Conservation (phyloP, 1,139 yeast species). For the Pichia sp. region DNA sequence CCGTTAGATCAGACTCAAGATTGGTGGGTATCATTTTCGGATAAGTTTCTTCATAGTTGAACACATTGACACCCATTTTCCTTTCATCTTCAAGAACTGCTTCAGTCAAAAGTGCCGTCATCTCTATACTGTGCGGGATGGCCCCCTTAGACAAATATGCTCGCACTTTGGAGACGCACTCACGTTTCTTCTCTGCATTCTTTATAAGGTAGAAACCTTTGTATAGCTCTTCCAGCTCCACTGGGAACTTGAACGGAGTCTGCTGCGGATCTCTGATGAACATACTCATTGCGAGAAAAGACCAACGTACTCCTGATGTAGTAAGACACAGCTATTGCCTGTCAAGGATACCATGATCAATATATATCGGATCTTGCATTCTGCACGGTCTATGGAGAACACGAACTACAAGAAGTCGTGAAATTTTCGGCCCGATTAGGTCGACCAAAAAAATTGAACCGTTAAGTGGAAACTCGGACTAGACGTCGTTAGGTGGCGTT, state of each 20-base stretch:
- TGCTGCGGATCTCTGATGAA: slow-evolving; percentile 5
- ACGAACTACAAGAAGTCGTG: no score
- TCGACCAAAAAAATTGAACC: no score
- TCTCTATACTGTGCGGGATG: slow-evolving; percentile 74
- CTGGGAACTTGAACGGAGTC: slow-evolving; percentile 13
- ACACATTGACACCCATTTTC: slow-evolving; percentile 18
- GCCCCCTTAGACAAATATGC: slow-evolving; percentile 61
- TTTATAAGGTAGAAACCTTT: slow-evolving; percentile 2
- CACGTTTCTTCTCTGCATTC: not conserved
- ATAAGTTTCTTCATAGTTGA: slow-evolving; percentile 2
- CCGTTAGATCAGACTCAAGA: slow-evolving; percentile 15
- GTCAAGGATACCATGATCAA: no score
- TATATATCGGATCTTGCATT: no score
- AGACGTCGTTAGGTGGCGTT: no score
- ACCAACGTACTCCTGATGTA: no score
- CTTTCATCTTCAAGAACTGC: slow-evolving; percentile 41
- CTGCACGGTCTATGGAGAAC: no score
- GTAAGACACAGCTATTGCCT: no score
- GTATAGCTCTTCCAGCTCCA: slow-evolving; percentile 7
- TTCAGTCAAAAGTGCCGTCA: slow-evolving; percentile 57
- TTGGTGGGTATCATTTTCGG: slow-evolving; percentile 3
- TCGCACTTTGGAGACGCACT: slow-evolving; percentile 44
- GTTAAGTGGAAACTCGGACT: no score
- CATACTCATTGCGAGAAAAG: no score
- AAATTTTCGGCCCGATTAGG: no score